These are phyloP conservation scores for Astrothelium macrocarpum DNA, from an alignment of 495 filamentous ascomycete genomes.

Conservation along the genomic window DNA sequence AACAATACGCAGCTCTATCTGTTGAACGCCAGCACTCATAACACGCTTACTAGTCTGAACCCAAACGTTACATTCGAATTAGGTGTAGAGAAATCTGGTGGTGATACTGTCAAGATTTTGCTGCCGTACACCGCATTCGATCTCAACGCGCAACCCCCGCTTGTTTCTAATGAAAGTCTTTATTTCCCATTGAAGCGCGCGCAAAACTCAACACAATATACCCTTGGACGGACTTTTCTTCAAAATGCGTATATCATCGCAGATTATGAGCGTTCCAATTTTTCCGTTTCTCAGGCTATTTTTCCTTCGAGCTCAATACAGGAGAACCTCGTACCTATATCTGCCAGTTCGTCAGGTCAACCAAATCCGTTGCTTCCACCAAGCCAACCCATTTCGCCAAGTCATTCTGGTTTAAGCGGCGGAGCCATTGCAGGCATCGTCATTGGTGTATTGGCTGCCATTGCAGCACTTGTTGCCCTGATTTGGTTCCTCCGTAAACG, in stretches of 20 bases:
- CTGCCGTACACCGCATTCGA: constrained; percentile 26
- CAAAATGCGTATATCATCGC: constrained; percentile 23
- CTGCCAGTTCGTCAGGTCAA: constrained; percentile 7
- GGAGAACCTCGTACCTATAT: constrained; percentile 19
- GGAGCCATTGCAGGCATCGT: constrained; percentile 13
- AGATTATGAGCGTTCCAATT: constrained; percentile 22
- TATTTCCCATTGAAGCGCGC: constrained; percentile 27
- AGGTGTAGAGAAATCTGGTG: not conserved
- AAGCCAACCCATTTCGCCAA: not conserved
- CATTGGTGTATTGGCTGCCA: not conserved
- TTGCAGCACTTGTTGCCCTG: not conserved
- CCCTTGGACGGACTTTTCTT: constrained; percentile 24
- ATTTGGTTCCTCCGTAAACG: constrained; percentile 6
- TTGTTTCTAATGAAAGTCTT: constrained; percentile 11
- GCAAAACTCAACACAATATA: constrained; percentile 21
- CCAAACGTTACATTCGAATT: constrained; percentile 11
- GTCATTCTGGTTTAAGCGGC: not conserved
- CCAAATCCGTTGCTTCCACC: constrained; percentile 9
- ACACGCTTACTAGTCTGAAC: constrained; percentile 13
- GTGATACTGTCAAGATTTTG: constrained; percentile 16
- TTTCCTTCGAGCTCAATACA: constrained; percentile 1
- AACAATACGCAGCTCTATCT: constrained; percentile 39
- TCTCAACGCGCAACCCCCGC: constrained; percentile 14
- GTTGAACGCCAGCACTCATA: constrained; percentile 25
- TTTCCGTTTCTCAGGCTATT: constrained; percentile 21